A percentile compares a stretch with the other conserved stretches of the same genome.
Evolutionary conservation across 108 stramenopile genomes (phyloP).

Genomic region (Cyclotella kingstonii): DNA sequence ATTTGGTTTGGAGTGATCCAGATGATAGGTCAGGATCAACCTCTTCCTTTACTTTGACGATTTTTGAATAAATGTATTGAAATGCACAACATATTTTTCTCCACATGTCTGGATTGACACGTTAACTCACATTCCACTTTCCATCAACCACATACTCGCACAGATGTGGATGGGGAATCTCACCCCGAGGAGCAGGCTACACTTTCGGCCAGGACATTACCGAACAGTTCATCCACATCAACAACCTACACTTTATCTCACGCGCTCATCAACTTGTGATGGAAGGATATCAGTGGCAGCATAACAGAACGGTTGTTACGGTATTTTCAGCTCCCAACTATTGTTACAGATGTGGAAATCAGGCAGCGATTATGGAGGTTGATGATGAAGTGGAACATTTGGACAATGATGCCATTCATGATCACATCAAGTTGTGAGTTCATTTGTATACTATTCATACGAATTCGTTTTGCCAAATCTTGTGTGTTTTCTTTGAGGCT

Average conservation of each 20-base stretch:
- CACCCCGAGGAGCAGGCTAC: conserved; percentile 90
- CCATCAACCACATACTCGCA: too few relatives aligned
- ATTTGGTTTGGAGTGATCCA: conserved; percentile 98
- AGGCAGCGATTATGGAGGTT: conserved; percentile 95
- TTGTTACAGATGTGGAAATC: conserved; percentile 96
- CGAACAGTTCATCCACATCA: conserved; percentile 90
- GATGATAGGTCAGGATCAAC: conserved; percentile 83
- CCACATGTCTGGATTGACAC: background rate
- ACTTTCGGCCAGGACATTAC: conserved; percentile 95
- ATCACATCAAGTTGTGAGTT: conserved; percentile 74
- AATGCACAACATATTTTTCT: too few relatives aligned
- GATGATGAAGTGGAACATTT: conserved; percentile 52
- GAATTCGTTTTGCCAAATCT: background rate
- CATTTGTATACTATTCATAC: background rate
- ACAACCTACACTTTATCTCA: conserved; percentile 87
- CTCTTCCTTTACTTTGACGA: background rate
- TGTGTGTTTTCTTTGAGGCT: background rate
- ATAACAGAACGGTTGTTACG: conserved; percentile 89
- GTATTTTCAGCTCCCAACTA: conserved; percentile 98
- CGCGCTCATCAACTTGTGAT: conserved; percentile 97
- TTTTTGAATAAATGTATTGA: too few relatives aligned
- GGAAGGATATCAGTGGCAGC: conserved; percentile 90
- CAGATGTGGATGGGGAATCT: conserved; percentile 84
- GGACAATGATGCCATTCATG: conserved; percentile 62
- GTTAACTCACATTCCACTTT: too few relatives aligned